These are phyloP conservation scores for Solanum verrucosum DNA, from an alignment of 257 asterid species.

Conservation along the genomic window DNA sequence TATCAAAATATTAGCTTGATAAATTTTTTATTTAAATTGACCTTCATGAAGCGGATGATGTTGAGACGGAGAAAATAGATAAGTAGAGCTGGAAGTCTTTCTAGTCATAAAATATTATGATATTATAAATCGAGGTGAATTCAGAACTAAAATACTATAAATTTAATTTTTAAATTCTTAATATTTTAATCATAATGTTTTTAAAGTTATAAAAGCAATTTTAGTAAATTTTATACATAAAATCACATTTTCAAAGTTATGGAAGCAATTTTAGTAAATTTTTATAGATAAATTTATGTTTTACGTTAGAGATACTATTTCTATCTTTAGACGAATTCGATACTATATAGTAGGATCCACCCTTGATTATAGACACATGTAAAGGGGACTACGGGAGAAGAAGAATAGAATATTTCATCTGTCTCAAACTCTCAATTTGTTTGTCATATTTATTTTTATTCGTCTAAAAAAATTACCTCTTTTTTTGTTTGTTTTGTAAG, in stretches of 20 bases:
- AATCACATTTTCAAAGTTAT: no score
- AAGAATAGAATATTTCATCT: background rate
- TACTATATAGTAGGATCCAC: background rate
- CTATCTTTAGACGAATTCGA: background rate
- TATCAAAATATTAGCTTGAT: background rate
- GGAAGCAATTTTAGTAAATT: background rate
- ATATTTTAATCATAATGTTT: background rate
- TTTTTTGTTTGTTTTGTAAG: no score
- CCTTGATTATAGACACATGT: background rate
- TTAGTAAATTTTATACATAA: no score
- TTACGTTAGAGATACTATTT: background rate
- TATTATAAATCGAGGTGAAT: background rate
- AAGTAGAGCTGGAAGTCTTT: background rate
- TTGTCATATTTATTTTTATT: background rate
- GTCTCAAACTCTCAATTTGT: background rate
- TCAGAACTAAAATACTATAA: background rate
- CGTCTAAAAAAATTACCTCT: background rate
- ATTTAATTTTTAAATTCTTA: background rate
- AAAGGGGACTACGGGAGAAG: background rate
- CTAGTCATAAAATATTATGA: background rate
- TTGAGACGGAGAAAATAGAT: background rate
- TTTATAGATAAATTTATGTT: background rate
- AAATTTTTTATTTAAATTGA: background rate
- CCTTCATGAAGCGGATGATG: background rate
- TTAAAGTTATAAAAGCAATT: background rate